Base-by-base conservation (phyloP, 495 filamentous ascomycete genomes). In the Penicillium angulare region DNA sequence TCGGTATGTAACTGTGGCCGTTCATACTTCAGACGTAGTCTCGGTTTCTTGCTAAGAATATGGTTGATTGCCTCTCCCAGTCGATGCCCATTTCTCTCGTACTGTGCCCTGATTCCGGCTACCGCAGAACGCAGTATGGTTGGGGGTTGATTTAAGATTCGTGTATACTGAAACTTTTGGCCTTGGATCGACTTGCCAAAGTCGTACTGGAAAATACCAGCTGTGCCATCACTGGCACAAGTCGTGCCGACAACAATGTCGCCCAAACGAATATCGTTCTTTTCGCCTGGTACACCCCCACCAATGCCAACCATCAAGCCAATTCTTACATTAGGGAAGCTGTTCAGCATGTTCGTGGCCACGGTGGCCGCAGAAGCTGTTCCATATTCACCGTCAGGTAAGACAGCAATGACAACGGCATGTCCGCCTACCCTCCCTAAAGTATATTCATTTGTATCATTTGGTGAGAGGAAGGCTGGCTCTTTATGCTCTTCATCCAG, bases 271-370 rank as follows among this genome's bases (percentile, higher is more conserved):
- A 68, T 60, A 45, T 72, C 61, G 16, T 53, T 31, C 10, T 43
- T 45, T 13, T 35, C 23, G 26, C 43, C 57, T 2, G 67, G 61
- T 2, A 59, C 38, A n/a, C 75, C 75, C 15, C 74, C 74, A 3
- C 69, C 74, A 44, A 79, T 74, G 15, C 76, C 77, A 7, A 81
- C 75, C 62, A 79, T 73, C 32, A 82, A 51, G n/a, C 65, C 53
- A 26, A 75, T 52, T 16, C 65, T 46, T 13, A 79, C 49, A 6
- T 59, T 64, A 0, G 61, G 60, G 51, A 79, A 80, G 33, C 47
- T 68, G 20, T 55, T 47, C 2, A 52, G 31, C 69, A 78, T 62
- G 20, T 71, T 33, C 24, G 24, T 39, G 26, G 32, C 41, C 7
- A 38, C 41, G 4, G 5, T 15, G n/a, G 40, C 22, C 6, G 40